Evolutionary conservation across 2,329 filamentous ascomycete species (phyloP), one percentile per base, ranked within the genome.

Genomic region (Botrytis paeoniae): DNA sequence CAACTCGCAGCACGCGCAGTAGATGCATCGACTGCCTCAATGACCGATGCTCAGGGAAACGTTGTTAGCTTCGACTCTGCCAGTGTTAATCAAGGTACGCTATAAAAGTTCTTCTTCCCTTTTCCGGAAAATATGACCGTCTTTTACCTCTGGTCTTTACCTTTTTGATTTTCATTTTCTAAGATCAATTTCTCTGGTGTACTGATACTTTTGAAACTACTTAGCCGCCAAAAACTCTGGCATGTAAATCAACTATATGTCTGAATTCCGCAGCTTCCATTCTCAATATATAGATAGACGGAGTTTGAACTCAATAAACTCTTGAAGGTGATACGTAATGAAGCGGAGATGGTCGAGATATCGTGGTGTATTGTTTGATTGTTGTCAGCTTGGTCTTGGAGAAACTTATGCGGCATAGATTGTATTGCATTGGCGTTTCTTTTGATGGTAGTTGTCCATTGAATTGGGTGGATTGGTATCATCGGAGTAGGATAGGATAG

Each of bases 61-160:
- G 74, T 80, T 25, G 73, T 80, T 41, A 43, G 62, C 22, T 80
- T 80, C 69, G 70, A 78, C 63, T 60, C 76, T 57, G 37, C 77
- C 16, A 48, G 41, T 51, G 78, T 80, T 5, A 75, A 76, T 62
- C 61, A 71, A 43, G 70, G 70, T 71, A 29, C 18, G 70, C 35
- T 16, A n/a, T 25, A 54, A 16, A 18, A 18, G 37, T 32, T 32
- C 8, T 10, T 32, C 20, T 51, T 29, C 10, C 39, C 43, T 62
- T 7, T 14, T 29, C n/a, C 16, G 3, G 14, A 29, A 2, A 3
- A 57, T 29, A 57, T 57, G 14, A 29, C 3, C 3, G 2, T 29
- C 14, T 22, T 22, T 43, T 14, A 29, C 29, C 9, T 37, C 18
- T 20, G 12, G 20, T 22, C 22, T 61, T 29, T 8, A 22, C 32